Base-by-base conservation (phyloP, 2,329 filamentous ascomycete genomes). In the Trichoderma atroviride region DNA sequence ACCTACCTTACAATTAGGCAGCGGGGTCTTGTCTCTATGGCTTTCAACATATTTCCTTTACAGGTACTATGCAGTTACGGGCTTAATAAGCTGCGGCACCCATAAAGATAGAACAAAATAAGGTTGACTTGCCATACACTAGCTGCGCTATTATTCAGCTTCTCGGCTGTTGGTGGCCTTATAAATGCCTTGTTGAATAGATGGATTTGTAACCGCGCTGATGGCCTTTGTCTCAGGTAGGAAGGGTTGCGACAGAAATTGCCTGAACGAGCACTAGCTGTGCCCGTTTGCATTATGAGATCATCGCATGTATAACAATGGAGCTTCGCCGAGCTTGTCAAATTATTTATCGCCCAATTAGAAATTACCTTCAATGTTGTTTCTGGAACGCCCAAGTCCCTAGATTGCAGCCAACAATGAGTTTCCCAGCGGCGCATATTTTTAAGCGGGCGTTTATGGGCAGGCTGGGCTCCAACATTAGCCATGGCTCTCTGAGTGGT, bases 241-340 rank as follows among this genome's bases (percentile, higher is more conserved):
- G 31, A 35, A 35, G 5, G 22, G 22, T 50, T 63, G n/a, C 10
- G 9, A n/a, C 13, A 53, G n/a, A 53, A 55, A 53, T 63, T 63
- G n/a, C 60, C 60, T 53, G 16, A 63, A 63, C 13, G 22, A 9
- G 43, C 60, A 53, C 33, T 37, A 63, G 60, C 43, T 37, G 43
- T 53, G 31, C 22, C 43, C 11, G 3, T 13, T 50, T 50, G 47
- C n/a, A 35, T 62, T 33, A 63, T 63, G 47, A 63, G 60, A 53
- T 53, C 47, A 63, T 53, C 22, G 47, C 43, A 53, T 37, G 29
- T 63, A 37, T 22, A 37, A 19, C 27, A 5, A 53, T 53, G 47
- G 60, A 63, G 22, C 43, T 11, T 10, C 5, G 31, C 31, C 10
- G 24, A 7, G n/a, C 47, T 37, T 14, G 29, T 63, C 22, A 14